Evolutionary conservation across 2,329 filamentous ascomycete genomes (phyloP), one percentile per base, ranked within the genome.

Genomic region (Arthrobotrys sinensis): DNA sequence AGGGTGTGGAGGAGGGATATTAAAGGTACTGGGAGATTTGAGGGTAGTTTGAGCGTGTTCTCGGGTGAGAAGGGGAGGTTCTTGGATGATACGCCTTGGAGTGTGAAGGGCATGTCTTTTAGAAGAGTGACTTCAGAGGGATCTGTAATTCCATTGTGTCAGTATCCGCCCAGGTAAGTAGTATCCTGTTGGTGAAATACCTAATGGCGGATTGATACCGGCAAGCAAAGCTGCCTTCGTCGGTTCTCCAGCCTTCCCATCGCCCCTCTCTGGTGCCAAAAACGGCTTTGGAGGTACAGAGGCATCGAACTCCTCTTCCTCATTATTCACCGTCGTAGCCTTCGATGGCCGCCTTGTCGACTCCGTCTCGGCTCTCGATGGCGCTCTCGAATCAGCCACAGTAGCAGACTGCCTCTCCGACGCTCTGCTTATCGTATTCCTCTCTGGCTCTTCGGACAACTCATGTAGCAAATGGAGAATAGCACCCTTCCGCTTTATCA

Each of bases 401-500:
- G 48, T 52, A 19, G 38, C 36, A 34, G 36, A 86, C 38, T 14
- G 60, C 3, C 66, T 63, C 43, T 67, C 70, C 34, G 73, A 70
- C 1, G 62, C 52, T 11, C 66, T 66, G 14, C 73, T 65, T 4
- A 36, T 46, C 6, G 60, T 66, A 19, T 77, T 57, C 19, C 66
- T 53, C 10, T 66, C 60, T 28, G 50, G 21, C 2, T 89, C 90
- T 82, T 94, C 92, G 79, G 93, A 90, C 57, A 97, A 88, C 82
- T 93, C 91, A 83, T 96, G 92, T 48, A 99, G 89, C 48, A 99
- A 90, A 83, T 96, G 96, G 19, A 99, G 87, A 80, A 99, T 97
- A 2, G 92, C 93, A 94, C 94, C 98, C 88, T 99, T 99, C 84
- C 97, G 92, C 82, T 93, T 92, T 52, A 99, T 88, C 4, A 98